Base-by-base conservation (phyloP, 2,329 filamentous ascomycete species). In the Ceratocystiopsis minuta region DNA sequence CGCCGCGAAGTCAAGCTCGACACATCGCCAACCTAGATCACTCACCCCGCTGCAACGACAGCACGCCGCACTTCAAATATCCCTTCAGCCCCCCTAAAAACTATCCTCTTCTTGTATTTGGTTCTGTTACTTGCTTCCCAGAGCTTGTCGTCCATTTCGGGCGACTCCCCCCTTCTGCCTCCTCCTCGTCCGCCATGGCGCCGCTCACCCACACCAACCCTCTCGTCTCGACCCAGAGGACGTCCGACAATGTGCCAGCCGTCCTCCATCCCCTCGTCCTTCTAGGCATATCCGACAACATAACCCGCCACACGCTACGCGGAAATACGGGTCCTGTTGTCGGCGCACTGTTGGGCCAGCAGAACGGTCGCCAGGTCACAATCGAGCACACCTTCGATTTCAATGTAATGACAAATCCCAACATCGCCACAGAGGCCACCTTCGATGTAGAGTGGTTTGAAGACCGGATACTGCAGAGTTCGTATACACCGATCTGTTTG, bases 201-300 rank as follows among this genome's bases (percentile, higher is more conserved):
- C 17, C 36, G 10, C 10, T n/a, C 18, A 15, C 36, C 18, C 12
- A 16, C 36, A 37, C 49, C 50, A 78, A 76, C 51, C 64, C 75
- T 41, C 67, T 83, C 47, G 57, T 85, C 38, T 82, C 78, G 6
- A 68, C 66, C 44, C 69, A 75, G 53, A 80, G 76, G 59, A 69
- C 75, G 50, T 70, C 72, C 36, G 83, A 90, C 59, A 79, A 78
- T 40, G 74, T 92, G 37, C 79, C 85, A 49, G 75, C 86, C 43
- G 76, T 86, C 52, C 75, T 98, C 16, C 90, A 98, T 55, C 90
- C 90, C 20, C 78, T 98, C 39, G 87, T 94, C 41, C 80, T 96
- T 50, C 82, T 98, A 61, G 92, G 82, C 49, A 90, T 98, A 53
- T 94, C 88, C 51, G 90, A 98, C 60, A 92, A 93, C 59, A 86